Evolutionary conservation across 768 basidiomycete species (phyloP).

Genomic region (Psilocybe tampanensis): DNA sequence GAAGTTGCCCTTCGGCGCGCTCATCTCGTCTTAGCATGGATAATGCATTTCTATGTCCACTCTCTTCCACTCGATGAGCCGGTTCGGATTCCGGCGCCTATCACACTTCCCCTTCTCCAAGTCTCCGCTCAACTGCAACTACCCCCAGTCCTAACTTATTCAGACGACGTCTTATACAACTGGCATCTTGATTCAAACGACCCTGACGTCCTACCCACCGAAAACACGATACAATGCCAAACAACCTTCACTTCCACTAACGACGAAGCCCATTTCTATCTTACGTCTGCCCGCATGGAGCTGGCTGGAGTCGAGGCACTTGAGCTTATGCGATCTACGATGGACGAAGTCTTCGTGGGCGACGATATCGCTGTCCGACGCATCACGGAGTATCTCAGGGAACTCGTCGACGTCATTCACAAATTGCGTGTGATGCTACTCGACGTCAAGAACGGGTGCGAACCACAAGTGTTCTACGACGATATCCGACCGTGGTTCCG

Average conservation of each 20-base stretch:
- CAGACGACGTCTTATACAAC: slow-evolving; percentile 92
- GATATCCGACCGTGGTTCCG: slow-evolving; percentile 81
- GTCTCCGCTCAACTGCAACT: slow-evolving; percentile 72
- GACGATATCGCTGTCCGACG: slow-evolving; percentile 67
- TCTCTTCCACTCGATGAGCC: slow-evolving; percentile 50
- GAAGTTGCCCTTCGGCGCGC: slow-evolving; percentile 67
- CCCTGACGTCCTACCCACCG: slow-evolving; percentile 42
- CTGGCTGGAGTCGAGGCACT: slow-evolving; percentile 83
- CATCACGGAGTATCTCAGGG: slow-evolving; percentile 61
- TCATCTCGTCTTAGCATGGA: slow-evolving; percentile 72
- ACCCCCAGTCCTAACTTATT: slow-evolving; percentile 88
- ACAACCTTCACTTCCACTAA: slow-evolving; percentile 76
- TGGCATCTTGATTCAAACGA: slow-evolving; percentile 49
- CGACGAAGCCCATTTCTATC: slow-evolving; percentile 88
- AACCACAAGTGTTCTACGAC: slow-evolving; percentile 73
- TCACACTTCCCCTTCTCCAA: slow-evolving; percentile 76
- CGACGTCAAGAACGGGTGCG: slow-evolving; percentile 67
- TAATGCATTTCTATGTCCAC: slow-evolving; percentile 81
- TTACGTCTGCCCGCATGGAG: slow-evolving; percentile 85
- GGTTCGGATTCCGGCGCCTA: slow-evolving; percentile 65
- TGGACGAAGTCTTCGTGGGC: slow-evolving; percentile 88
- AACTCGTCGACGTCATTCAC: slow-evolving; percentile 66
- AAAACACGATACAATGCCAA: slow-evolving; percentile 63
- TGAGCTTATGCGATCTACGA: slow-evolving; percentile 79
- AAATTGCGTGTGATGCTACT: slow-evolving; percentile 64